Evolutionary conservation across 169 alveolate genomes (phyloP).

Genomic region (Sarcocystis neurona): DNA sequence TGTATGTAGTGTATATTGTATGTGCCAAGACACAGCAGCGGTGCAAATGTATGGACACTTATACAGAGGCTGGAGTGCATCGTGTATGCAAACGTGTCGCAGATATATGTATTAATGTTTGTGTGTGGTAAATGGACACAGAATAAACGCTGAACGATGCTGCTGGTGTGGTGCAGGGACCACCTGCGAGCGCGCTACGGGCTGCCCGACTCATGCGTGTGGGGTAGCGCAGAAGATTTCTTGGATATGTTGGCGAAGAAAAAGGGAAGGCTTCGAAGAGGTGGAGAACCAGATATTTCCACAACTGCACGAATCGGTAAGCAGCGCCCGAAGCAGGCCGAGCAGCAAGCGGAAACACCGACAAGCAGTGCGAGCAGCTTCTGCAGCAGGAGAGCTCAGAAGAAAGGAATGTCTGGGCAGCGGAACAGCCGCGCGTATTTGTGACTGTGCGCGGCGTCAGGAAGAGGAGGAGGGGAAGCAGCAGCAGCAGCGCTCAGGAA

Average conservation of each 20-base stretch:
- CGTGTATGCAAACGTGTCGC: not conserved
- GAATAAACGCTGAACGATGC: no score
- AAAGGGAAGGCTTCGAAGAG: slow-evolving; percentile 87
- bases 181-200: slow-evolving; percentile 65
- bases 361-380: not conserved
- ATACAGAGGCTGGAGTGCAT: not conserved
- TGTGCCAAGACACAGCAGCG: no score
- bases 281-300: slow-evolving; percentile 91
- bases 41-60: no score
- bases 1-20: no score
- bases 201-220: slow-evolving; percentile 66
- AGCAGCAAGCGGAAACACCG: not conserved
- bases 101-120: not conserved
- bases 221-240: slow-evolving; percentile 88
- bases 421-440: no score
- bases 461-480: no score
- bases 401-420: no score
- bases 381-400: no score
- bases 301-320: slow-evolving; percentile 83
- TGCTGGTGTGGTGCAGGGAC: slow-evolving; percentile 41
- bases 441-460: no score
- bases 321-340: not conserved
- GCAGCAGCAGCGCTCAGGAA: no score
- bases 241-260: slow-evolving; percentile 82
- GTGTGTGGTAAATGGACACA: slow-evolving; percentile 15